phyloP scores from a whole-genome alignment of 1,284 basidiomycete genomes.

The Tremellales sp. region DNA sequence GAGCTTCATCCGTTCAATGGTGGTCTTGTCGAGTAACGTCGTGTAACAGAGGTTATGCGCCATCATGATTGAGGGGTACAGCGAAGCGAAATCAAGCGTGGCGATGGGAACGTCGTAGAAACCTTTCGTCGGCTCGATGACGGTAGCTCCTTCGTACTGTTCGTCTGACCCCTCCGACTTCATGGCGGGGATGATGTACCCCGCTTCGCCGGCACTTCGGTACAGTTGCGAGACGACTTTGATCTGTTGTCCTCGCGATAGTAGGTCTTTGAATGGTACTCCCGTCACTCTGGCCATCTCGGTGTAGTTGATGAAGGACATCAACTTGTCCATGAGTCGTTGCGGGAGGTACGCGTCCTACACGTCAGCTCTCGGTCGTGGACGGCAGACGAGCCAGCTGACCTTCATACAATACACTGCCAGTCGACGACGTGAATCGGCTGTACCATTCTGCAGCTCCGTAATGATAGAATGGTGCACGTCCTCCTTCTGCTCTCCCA shows the following conservation, averaged over 20 bases:
- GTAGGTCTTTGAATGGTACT: constrained; percentile 92
- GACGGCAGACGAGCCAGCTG: constrained; percentile 6
- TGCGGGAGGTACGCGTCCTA: constrained; percentile 96
- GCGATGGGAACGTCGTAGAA: constrained; percentile 94
- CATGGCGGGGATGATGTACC: constrained; percentile 76
- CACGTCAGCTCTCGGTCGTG: background rate
- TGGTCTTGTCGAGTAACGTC: constrained; percentile 72
- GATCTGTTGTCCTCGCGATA: constrained; percentile 90
- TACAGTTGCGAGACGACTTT: constrained; percentile 92
- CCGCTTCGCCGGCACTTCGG: constrained; percentile 79
- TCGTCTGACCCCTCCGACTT: constrained; percentile 86
- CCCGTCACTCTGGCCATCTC: constrained; percentile 96
- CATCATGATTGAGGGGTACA: constrained; percentile 99
- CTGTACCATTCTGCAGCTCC: constrained; percentile 88
- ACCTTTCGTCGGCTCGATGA: constrained; percentile 89
- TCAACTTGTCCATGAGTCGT: constrained; percentile 86
- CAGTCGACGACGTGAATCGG: constrained; percentile 80
- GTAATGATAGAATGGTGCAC: constrained; percentile 97
- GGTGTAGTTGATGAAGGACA: constrained; percentile 95
- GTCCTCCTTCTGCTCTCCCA: constrained; percentile 95
- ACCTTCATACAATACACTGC: constrained; percentile 97
- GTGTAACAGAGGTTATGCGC: constrained; percentile 97
- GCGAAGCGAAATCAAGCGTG: constrained; percentile 91
- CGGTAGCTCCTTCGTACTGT: constrained; percentile 94
- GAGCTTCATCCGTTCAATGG: constrained; percentile 70